Percentiles rank a stretch among this genome's conserved stretches.
Evolutionary conservation across 2,329 filamentous ascomycete species (phyloP).

Genomic region (Trichoderma atrobrunneum): DNA sequence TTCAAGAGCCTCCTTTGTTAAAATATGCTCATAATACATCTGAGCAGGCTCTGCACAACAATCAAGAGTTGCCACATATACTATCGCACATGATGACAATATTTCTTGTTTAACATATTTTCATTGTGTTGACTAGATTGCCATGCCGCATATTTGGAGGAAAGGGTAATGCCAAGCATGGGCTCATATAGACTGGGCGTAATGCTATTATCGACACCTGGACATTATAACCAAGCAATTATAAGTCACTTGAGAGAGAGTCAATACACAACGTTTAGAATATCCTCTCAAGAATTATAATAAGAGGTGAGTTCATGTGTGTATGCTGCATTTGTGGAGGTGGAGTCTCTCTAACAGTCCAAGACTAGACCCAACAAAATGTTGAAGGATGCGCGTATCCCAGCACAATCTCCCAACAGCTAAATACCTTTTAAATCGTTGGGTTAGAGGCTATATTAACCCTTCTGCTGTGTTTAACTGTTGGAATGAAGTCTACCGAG

Average conservation of each 20-base stretch:
- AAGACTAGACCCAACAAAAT: not conserved
- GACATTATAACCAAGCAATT: not conserved
- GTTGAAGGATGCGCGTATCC: not conserved
- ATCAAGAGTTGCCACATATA: not conserved
- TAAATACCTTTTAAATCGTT: not conserved
- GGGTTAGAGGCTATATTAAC: not conserved
- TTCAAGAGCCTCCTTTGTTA: not conserved
- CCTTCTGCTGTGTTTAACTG: not conserved
- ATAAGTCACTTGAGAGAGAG: not conserved
- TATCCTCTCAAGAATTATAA: not conserved
- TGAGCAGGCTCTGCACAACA: not conserved
- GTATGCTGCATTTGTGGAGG: not conserved
- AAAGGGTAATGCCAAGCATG: not conserved
- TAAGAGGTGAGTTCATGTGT: not conserved
- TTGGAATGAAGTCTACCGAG: not conserved
- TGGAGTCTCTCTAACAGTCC: not conserved
- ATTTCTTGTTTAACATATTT: not conserved
- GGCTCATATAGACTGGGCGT: not conserved
- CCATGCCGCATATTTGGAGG: not conserved
- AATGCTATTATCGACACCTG: not conserved
- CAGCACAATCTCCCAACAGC: not conserved
- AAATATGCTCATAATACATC: not conserved
- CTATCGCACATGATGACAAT: not conserved
- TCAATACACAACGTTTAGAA: not conserved
- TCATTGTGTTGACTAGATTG: not conserved